phyloP scores from a whole-genome alignment of 2,329 filamentous ascomycete species.

The Penicillium sp. region DNA sequence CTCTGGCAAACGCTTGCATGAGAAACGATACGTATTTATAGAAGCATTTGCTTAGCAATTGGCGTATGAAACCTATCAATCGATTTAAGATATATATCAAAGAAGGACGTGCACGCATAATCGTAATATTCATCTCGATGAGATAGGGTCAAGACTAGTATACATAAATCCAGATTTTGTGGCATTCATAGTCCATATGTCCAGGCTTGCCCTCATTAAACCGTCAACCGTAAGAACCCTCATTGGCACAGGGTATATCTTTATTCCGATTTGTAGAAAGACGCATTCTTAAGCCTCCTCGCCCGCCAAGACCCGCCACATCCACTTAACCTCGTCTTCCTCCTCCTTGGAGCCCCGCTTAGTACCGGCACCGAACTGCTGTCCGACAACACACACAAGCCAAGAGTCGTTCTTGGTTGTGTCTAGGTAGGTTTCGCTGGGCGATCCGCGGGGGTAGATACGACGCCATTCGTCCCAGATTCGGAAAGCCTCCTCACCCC shows the following conservation, averaged over 20 bases:
- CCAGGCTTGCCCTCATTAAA: conserved; percentile 7
- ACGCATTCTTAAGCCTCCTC: conserved; percentile 17
- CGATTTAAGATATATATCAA: not conserved
- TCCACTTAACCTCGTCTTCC: conserved; percentile 40
- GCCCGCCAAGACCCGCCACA: conserved; percentile 42
- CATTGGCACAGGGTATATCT: conserved; percentile 14
- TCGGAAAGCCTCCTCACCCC: conserved; percentile 92
- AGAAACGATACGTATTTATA: not conserved
- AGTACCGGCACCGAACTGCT: conserved; percentile 47
- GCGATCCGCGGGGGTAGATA: conserved; percentile 74
- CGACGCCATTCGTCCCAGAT: conserved; percentile 94
- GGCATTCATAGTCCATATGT: conserved; percentile 16
- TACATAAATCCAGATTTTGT: conserved; percentile 24
- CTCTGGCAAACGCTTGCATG: conserved; percentile 2
- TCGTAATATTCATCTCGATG: conserved; percentile 18
- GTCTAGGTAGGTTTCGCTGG: conserved; percentile 70
- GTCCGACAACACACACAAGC: conserved; percentile 71
- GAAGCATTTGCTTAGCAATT: conserved; percentile 4
- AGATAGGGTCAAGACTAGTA: conserved; percentile 22
- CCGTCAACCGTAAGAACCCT: not conserved
- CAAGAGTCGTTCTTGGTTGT: conserved; percentile 69
- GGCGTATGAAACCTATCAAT: conserved; percentile 1
- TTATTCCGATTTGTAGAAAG: not conserved
- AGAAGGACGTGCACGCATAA: conserved; percentile 3
- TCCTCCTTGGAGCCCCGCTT: conserved; percentile 40